Conservation (phyloP, 331 rosid species). For the Ulmus americana region DNA sequence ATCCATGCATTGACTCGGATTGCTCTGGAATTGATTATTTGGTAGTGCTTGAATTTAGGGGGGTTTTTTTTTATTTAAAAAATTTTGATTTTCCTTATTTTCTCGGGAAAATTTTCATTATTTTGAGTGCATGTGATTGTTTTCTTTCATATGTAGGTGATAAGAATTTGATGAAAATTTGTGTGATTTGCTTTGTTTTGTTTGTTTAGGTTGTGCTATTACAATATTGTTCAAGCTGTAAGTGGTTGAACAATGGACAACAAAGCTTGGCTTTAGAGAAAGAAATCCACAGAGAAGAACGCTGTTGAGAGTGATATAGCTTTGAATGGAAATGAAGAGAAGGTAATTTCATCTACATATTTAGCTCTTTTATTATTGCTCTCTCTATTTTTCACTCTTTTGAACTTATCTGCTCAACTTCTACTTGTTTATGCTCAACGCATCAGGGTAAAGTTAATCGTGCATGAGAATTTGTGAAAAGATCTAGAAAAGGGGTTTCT, state of each 20-base stretch:
- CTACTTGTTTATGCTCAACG: not conserved
- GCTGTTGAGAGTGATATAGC: slow-evolving; percentile 36
- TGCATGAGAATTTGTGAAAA: not conserved
- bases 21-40: not conserved
- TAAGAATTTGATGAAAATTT: not conserved
- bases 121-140: not conserved
- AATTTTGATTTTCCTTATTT: not conserved
- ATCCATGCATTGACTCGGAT: slow-evolving; percentile 2
- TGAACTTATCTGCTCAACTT: not conserved
- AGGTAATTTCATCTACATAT: slow-evolving; percentile 34
- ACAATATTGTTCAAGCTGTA: not conserved
- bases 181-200: not conserved
- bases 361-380: slow-evolving; percentile 3
- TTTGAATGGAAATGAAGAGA: slow-evolving; percentile 49
- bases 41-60: not conserved
- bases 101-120: not conserved
- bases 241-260: slow-evolving; percentile 49
- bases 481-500: not conserved
- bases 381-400: not conserved
- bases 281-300: slow-evolving; percentile 57
- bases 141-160: not conserved
- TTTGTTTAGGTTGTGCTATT: slow-evolving; percentile 4
- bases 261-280: slow-evolving; percentile 70
- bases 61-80: not conserved
- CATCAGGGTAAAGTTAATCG: not conserved